phyloP scores from a whole-genome alignment of 176 grass and related monocot genomes.

The Avena atlantica region DNA sequence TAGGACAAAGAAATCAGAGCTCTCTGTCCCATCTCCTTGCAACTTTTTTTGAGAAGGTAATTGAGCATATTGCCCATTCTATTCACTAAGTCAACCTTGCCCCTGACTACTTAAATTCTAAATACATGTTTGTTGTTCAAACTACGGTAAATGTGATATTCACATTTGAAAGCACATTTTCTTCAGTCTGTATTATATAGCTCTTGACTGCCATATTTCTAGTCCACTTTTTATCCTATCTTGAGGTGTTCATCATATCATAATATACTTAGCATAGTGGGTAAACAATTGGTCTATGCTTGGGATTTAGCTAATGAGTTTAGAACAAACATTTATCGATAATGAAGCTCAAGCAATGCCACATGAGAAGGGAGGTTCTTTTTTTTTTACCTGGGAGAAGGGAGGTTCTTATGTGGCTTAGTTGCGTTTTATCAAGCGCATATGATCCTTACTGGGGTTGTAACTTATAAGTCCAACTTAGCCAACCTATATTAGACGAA shows the following conservation, averaged over 20 bases:
- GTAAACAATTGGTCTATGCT: constrained; percentile 6
- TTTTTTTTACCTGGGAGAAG: not conserved
- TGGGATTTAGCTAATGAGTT: not conserved
- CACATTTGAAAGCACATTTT: not conserved
- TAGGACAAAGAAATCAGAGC: constrained; percentile 55
- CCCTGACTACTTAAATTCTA: constrained; percentile 12
- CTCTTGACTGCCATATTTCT: constrained; percentile 1
- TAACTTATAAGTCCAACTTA: not conserved
- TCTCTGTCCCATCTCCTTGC: constrained; percentile 65
- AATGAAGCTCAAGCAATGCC: not conserved
- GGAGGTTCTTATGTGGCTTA: not conserved
- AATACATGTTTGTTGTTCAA: not conserved
- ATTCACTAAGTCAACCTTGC: constrained; percentile 13
- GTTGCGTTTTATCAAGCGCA: not conserved
- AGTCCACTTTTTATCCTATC: constrained; percentile 5
- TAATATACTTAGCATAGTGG: constrained; percentile 15
- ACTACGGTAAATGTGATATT: not conserved
- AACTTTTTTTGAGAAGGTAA: constrained; percentile 82
- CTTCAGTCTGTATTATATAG: not conserved
- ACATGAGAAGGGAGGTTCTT: not conserved
- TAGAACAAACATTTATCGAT: not conserved
- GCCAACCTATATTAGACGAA: not conserved
- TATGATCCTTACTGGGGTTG: not conserved
- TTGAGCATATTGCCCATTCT: constrained; percentile 9
- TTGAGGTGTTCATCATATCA: constrained; percentile 7